These are phyloP conservation scores for Microglena sp. DNA, from an alignment of 139 green algal genomes.

Conservation along the genomic window DNA sequence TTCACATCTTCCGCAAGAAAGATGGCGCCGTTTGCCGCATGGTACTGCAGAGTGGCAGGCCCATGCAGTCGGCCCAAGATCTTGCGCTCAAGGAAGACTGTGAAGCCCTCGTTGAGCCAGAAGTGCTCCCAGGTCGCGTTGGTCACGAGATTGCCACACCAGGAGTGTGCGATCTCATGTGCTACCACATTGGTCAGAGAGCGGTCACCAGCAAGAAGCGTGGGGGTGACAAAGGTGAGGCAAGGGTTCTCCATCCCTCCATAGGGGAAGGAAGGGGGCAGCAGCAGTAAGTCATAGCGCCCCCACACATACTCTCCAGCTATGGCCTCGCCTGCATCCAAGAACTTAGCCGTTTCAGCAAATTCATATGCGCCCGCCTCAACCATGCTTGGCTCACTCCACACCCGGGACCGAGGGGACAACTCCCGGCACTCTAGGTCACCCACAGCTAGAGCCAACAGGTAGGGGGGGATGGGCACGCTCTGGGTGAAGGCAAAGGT, in stretches of 20 bases:
- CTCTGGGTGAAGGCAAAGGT: constrained; percentile 41
- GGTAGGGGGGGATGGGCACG: constrained; percentile 78
- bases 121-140: constrained; percentile 68
- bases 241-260: constrained; percentile 74
- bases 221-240: constrained; percentile 76
- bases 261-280: constrained; percentile 61
- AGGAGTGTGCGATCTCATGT: constrained; percentile 90
- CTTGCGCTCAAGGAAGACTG: constrained; percentile 76
- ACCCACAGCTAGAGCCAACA: constrained; percentile 83
- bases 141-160: constrained; percentile 89
- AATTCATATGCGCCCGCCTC: constrained; percentile 81
- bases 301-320: constrained; percentile 88
- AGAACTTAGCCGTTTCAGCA: constrained; percentile 67
- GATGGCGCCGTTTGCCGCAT: constrained; percentile 31
- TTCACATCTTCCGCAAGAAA: constrained; percentile 28
- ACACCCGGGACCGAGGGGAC: constrained; percentile 48
- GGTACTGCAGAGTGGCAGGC: constrained; percentile 32
- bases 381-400: constrained; percentile 74
- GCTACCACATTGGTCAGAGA: constrained; percentile 72
- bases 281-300: constrained; percentile 85
- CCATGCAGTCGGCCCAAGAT: constrained; percentile 68
- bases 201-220: constrained; percentile 80
- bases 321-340: constrained; percentile 66
- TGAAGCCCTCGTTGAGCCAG: constrained; percentile 53
- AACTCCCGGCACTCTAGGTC: constrained; percentile 53